Evolutionary conservation across 768 basidiomycete genomes (phyloP).

Genomic region (Phanerochaete sordida): DNA sequence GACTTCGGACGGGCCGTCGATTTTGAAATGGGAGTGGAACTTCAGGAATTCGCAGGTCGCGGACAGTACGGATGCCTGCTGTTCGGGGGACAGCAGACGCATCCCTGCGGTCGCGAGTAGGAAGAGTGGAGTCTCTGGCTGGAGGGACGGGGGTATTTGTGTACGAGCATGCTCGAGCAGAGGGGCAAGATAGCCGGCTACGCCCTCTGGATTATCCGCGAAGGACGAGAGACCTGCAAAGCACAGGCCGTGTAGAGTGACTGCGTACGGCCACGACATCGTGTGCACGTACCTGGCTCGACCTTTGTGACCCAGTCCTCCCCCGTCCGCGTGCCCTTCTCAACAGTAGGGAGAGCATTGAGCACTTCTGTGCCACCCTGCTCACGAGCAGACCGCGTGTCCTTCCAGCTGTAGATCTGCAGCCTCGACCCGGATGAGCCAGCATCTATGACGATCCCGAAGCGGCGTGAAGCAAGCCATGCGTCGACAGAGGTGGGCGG

Average conservation of each 20-base stretch:
- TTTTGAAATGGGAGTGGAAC: conserved; percentile 71
- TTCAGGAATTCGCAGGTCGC: conserved; percentile 76
- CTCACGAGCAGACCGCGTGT: conserved; percentile 62
- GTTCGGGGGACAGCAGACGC: conserved; percentile 64
- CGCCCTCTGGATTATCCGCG: conserved; percentile 60
- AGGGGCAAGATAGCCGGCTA: conserved; percentile 77
- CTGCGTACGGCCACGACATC: not conserved
- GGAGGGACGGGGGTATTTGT: conserved; percentile 83
- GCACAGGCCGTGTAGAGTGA: not conserved
- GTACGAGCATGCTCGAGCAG: conserved; percentile 78
- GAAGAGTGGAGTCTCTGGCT: conserved; percentile 85
- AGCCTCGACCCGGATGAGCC: conserved; percentile 95
- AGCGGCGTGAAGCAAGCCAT: conserved; percentile 79
- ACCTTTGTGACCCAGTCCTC: conserved; percentile 90
- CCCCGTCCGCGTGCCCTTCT: conserved; percentile 81
- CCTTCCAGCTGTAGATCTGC: conserved; percentile 96
- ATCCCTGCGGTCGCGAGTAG: conserved; percentile 98
- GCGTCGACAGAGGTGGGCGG: conserved; percentile 67
- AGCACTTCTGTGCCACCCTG: conserved; percentile 47
- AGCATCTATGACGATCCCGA: conserved; percentile 96
- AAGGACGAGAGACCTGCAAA: conserved; percentile 81
- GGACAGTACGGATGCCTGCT: conserved; percentile 60
- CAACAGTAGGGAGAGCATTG: conserved; percentile 73
- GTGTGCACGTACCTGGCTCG: conserved; percentile 74
- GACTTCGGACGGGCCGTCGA: conserved; percentile 57